These are phyloP conservation scores for Paecilomyces sp. DNA, from an alignment of 2,329 filamentous ascomycete genomes.

Conservation along the genomic window DNA sequence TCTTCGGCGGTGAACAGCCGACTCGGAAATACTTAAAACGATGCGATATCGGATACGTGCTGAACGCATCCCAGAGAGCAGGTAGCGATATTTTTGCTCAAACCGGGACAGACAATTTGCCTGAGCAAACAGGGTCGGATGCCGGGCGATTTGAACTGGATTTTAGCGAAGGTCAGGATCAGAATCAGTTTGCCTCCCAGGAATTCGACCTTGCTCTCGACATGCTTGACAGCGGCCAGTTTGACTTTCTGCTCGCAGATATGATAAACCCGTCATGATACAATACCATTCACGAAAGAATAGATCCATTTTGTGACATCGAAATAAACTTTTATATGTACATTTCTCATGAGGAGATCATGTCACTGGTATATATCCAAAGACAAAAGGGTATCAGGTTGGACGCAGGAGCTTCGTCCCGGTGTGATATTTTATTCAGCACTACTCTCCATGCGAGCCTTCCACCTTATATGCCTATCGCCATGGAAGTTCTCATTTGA, in stretches of 20 bases:
- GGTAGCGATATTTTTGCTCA: background rate
- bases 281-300: background rate
- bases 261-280: background rate
- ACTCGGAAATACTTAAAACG: constrained; percentile 19
- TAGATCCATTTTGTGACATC: background rate
- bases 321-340: background rate
- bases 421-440: background rate
- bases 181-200: background rate
- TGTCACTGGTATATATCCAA: background rate
- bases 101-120: background rate
- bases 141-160: background rate
- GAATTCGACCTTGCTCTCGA: background rate
- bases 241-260: background rate
- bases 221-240: background rate
- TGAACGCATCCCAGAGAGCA: constrained; percentile 6
- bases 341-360: background rate
- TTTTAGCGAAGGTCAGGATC: background rate
- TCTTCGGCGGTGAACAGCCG: constrained; percentile 19
- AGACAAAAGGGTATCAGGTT: background rate
- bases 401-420: background rate
- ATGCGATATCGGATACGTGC: constrained; percentile 11
- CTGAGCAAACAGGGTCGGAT: background rate
- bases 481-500: background rate
- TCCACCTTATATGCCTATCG: background rate
- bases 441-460: background rate